A percentile compares a stretch with the other conserved stretches of the same genome.
Conservation (phyloP, 805 yeast species). For the Hyphopichia homilentoma region DNA sequence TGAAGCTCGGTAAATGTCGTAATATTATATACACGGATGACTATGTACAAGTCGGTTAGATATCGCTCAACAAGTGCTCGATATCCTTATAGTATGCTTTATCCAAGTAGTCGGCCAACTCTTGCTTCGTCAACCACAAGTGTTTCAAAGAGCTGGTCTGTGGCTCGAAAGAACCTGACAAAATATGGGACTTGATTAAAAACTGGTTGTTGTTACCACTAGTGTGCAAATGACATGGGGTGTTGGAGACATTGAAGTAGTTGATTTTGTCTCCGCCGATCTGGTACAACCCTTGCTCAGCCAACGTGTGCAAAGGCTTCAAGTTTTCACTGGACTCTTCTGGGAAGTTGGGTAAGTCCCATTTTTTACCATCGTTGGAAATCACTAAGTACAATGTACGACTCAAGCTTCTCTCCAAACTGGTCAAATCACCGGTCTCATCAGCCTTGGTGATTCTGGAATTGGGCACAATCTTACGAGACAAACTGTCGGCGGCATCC, state of each 20-base stretch:
- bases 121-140: slow-evolving; percentile 86
- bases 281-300: slow-evolving; percentile 66
- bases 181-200: slow-evolving; percentile 79
- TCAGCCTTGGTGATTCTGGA: slow-evolving; percentile 81
- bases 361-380: slow-evolving; percentile 34
- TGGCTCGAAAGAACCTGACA: slow-evolving; percentile 72
- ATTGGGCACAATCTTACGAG: slow-evolving; percentile 66
- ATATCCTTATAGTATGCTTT: slow-evolving; percentile 55
- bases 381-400: slow-evolving; percentile 76
- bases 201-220: slow-evolving; percentile 46
- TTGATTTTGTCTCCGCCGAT: slow-evolving; percentile 76
- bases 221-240: slow-evolving; percentile 73
- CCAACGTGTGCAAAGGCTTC: slow-evolving; percentile 61
- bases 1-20: too few relatives aligned
- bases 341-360: slow-evolving; percentile 81
- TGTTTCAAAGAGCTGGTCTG: slow-evolving; percentile 42
- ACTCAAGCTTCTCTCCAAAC: slow-evolving; percentile 76
- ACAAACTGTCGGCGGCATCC: slow-evolving; percentile 44
- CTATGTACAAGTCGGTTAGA: too few relatives aligned
- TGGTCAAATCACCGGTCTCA: slow-evolving; percentile 50
- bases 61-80: slow-evolving; percentile 43
- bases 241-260: slow-evolving; percentile 87
- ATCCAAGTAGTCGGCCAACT: slow-evolving; percentile 53
- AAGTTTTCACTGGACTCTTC: slow-evolving; percentile 28
- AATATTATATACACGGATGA: too few relatives aligned